A percentile compares a stretch with the other conserved stretches of the same genome.
Evolutionary conservation across 2,329 filamentous ascomycete genomes (phyloP).

Genomic region (Passalora sequoiae): DNA sequence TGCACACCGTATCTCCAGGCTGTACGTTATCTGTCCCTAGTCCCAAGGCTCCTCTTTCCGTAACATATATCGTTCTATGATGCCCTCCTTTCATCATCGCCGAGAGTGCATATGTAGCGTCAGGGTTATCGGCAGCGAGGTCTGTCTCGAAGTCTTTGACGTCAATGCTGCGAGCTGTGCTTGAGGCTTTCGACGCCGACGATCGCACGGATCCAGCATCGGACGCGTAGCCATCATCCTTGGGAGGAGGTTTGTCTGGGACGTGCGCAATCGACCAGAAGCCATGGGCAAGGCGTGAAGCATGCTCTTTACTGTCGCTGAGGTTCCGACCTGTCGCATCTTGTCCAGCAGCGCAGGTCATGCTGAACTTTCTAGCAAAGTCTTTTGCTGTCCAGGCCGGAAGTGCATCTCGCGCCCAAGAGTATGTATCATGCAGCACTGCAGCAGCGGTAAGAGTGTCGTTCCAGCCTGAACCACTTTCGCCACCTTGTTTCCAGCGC

Average conservation of each 20-base stretch:
- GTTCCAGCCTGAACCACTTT: constrained; percentile 2
- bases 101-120: constrained; percentile 8
- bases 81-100: constrained; percentile 11
- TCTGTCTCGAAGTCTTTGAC: constrained; percentile 5
- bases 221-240: neutral
- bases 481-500: constrained; percentile 9
- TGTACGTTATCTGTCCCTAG: constrained; percentile 3
- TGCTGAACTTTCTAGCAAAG: constrained; percentile 6
- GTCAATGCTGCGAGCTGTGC: neutral
- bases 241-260: neutral
- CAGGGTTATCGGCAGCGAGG: constrained; percentile 6
- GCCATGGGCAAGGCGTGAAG: constrained; percentile 5
- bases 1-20: neutral
- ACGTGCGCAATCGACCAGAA: constrained; percentile 5
- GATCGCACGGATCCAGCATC: neutral
- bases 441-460: constrained; percentile 9
- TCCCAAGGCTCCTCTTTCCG: neutral
- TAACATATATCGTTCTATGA: constrained; percentile 9
- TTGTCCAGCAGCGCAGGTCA: constrained; percentile 8
- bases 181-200: neutral
- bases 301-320: neutral
- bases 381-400: constrained; percentile 1
- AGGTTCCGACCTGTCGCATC: constrained; percentile 6
- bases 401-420: constrained; percentile 5
- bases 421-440: constrained; percentile 6